A percentile compares a stretch with the other conserved stretches of the same genome.
Evolutionary conservation across 805 yeast species (phyloP).

Genomic region (Grigorovia jiainica): DNA sequence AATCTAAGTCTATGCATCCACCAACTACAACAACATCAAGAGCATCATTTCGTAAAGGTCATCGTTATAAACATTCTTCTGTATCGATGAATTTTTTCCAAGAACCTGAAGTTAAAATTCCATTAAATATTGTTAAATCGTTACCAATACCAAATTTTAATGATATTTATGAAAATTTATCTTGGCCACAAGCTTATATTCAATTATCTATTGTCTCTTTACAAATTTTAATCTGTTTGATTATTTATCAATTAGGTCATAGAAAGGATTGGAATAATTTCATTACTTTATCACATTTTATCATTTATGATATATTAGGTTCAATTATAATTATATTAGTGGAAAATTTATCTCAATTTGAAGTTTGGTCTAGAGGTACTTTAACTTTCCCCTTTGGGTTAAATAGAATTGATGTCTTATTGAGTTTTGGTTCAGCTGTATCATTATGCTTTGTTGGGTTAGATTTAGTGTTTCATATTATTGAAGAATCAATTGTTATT

Average conservation of each 20-base stretch:
- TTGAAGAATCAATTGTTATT: constrained; percentile 57
- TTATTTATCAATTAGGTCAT: constrained; percentile 53
- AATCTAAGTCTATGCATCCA: constrained; percentile 5
- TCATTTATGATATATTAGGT: constrained; percentile 80
- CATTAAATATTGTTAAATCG: constrained; percentile 67
- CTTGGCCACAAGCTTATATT: constrained; percentile 42
- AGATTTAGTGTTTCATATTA: constrained; percentile 76
- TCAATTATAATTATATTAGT: constrained; percentile 61
- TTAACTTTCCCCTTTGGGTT: constrained; percentile 85
- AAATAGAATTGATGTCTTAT: constrained; percentile 80
- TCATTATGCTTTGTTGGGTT: constrained; percentile 85
- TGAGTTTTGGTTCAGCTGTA: constrained; percentile 79
- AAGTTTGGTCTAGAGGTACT: constrained; percentile 80
- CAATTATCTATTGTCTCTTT: constrained; percentile 49
- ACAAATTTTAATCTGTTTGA: constrained; percentile 47
- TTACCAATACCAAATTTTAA: constrained; percentile 36
- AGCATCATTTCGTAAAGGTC: constrained; percentile 82
- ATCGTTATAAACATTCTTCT: constrained; percentile 89
- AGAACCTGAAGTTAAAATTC: constrained; percentile 73
- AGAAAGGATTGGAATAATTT: constrained; percentile 48
- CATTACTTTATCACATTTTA: constrained; percentile 74
- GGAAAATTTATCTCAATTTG: constrained; percentile 80
- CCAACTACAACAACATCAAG: constrained; percentile 23
- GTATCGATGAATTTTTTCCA: constrained; percentile 93
- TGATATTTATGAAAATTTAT: constrained; percentile 57